Conservation (phyloP, 202 grass and related monocot species). For the Panicum virgatum region DNA sequence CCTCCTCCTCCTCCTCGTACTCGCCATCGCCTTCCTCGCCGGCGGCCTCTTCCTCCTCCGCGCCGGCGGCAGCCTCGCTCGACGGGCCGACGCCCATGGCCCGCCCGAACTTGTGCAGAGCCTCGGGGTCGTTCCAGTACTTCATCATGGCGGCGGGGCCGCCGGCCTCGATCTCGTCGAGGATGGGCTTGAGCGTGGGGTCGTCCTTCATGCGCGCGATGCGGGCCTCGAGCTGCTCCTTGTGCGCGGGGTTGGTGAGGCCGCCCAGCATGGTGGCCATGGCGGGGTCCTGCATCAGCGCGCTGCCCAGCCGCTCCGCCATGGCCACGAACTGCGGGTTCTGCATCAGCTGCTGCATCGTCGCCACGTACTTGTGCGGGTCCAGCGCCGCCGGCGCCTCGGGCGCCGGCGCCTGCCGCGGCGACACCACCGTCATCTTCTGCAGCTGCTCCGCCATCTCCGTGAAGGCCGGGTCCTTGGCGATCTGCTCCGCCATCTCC, state of each 20-base stretch:
- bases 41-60: constrained; percentile 49
- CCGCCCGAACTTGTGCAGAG: constrained; percentile 85
- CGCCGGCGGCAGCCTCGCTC: constrained; percentile 27
- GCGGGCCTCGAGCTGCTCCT: constrained; percentile 77
- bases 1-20: constrained; percentile 80
- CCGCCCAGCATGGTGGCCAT: constrained; percentile 76
- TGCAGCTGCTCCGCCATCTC: constrained; percentile 99
- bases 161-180: constrained; percentile 93
- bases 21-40: constrained; percentile 62
- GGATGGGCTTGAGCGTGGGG: constrained; percentile 73
- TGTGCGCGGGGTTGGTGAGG: constrained; percentile 68
- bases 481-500: constrained; percentile 98
- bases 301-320: constrained; percentile 84
- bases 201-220: constrained; percentile 86
- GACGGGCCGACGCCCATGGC: constrained; percentile 69
- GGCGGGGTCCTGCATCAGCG: constrained; percentile 94
- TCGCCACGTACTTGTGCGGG: constrained; percentile 83
- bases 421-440: constrained; percentile 61
- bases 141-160: constrained; percentile 96
- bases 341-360: constrained; percentile 96
- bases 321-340: constrained; percentile 91
- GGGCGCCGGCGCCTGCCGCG: background rate
- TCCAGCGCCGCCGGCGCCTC: constrained; percentile 48
- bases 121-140: constrained; percentile 97
- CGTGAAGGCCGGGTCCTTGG: constrained; percentile 85